phyloP scores from a whole-genome alignment of 768 basidiomycete species.

The Xerocomellus dryophilus region DNA sequence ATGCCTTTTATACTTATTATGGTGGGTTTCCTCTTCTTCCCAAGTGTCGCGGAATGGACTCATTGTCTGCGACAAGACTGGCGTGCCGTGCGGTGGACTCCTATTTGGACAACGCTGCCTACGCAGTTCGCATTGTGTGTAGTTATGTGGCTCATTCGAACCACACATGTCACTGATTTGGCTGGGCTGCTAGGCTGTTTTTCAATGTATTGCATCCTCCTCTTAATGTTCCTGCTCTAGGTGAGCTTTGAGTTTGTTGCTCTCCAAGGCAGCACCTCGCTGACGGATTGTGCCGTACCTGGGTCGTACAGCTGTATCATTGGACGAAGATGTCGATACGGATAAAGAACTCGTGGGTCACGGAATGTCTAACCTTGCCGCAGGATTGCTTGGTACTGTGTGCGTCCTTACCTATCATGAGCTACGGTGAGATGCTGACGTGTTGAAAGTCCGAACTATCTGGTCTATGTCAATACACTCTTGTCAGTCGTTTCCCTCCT shows the following conservation, averaged over 20 bases:
- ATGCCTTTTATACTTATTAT: slow-evolving; percentile 78
- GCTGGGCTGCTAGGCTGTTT: slow-evolving; percentile 52
- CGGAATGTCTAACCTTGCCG: slow-evolving; percentile 84
- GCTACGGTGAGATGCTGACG: background rate
- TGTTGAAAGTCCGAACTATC: slow-evolving; percentile 66
- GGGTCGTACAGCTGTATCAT: slow-evolving; percentile 66
- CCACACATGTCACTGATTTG: slow-evolving; percentile 20
- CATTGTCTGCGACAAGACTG: slow-evolving; percentile 46
- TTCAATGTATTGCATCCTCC: slow-evolving; percentile 86
- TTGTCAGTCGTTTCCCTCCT: slow-evolving; percentile 43
- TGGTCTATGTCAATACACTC: slow-evolving; percentile 85
- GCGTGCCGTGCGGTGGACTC: slow-evolving; percentile 52
- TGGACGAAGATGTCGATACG: slow-evolving; percentile 86
- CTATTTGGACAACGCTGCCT: slow-evolving; percentile 81
- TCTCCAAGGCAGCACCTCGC: background rate
- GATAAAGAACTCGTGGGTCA: slow-evolving; percentile 91
- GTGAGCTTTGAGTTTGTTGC: slow-evolving; percentile 35
- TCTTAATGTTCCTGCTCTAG: slow-evolving; percentile 85
- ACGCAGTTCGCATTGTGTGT: slow-evolving; percentile 89
- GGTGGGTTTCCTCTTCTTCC: slow-evolving; percentile 43
- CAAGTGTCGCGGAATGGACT: background rate
- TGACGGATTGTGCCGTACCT: background rate
- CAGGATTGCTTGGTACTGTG: slow-evolving; percentile 81
- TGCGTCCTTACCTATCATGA: slow-evolving; percentile 36
- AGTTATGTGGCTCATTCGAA: slow-evolving; percentile 8